These are phyloP conservation scores for Plenodomus lindquistii DNA, from an alignment of 2,329 filamentous ascomycete species.

Conservation along the genomic window DNA sequence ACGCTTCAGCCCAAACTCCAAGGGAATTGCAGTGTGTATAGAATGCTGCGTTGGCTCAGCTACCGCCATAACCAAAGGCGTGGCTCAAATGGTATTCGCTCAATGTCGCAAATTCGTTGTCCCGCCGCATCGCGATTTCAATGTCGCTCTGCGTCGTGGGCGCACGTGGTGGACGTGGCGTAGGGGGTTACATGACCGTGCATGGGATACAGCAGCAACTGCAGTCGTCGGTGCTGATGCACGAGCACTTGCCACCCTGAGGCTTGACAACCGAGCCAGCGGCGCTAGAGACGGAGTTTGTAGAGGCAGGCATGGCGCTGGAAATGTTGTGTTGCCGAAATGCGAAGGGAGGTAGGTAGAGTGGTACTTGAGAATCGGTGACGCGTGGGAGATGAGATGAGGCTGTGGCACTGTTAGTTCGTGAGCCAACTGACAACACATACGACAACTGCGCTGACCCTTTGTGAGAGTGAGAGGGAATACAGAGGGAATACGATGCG, in stretches of 20 bases:
- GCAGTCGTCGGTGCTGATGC: constrained; percentile 37
- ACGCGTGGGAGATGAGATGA: background rate
- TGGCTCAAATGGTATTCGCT: too few relatives aligned
- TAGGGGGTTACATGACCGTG: constrained; percentile 45
- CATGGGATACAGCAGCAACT: constrained; percentile 43
- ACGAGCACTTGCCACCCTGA: constrained; percentile 34
- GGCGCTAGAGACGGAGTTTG: constrained; percentile 33
- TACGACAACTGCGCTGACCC: background rate
- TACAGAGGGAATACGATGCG: background rate
- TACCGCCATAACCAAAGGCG: too few relatives aligned
- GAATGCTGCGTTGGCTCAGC: too few relatives aligned
- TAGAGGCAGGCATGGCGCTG: constrained; percentile 38
- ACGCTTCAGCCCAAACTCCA: too few relatives aligned
- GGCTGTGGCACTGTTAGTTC: background rate
- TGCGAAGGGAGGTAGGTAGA: too few relatives aligned
- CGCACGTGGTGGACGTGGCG: too few relatives aligned
- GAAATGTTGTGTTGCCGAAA: too few relatives aligned
- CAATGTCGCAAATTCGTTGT: too few relatives aligned
- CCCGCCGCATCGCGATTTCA: too few relatives aligned
- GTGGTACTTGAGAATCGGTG: background rate
- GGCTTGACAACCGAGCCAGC: constrained; percentile 42
- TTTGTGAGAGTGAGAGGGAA: background rate
- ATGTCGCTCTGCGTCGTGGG: too few relatives aligned
- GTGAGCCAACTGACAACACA: background rate
- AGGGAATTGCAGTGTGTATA: too few relatives aligned